Evolutionary conservation across 352 stramenopile species (phyloP).

Genomic region (Phytophthora fragariae): DNA sequence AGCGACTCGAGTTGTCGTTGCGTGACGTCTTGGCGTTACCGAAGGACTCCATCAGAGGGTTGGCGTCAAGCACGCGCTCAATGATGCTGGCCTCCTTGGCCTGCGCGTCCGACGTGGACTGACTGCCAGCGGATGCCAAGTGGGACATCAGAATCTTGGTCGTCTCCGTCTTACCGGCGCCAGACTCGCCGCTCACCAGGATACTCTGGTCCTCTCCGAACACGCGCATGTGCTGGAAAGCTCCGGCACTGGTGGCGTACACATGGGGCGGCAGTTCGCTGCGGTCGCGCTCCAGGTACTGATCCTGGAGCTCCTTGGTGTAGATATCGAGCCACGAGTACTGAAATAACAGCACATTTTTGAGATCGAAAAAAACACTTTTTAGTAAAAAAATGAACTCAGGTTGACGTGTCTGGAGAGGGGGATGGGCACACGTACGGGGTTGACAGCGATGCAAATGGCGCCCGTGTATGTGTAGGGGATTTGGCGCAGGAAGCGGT

Average conservation of each 20-base stretch:
- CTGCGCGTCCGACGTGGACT: conserved; percentile 38
- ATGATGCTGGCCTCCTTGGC: conserved; percentile 79
- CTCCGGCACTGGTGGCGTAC: conserved; percentile 79
- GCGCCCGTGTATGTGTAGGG: conserved; percentile 97
- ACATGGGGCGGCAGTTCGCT: conserved; percentile 81
- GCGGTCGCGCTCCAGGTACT: conserved; percentile 82
- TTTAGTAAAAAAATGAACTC: neutral
- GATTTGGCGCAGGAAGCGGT: conserved; percentile 86
- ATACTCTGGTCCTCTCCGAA: conserved; percentile 88
- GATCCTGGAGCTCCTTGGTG: conserved; percentile 72
- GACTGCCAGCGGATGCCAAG: conserved; percentile 72
- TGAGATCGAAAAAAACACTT: neutral
- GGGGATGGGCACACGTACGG: conserved; percentile 62
- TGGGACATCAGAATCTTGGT: conserved; percentile 98
- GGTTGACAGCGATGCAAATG: conserved; percentile 98
- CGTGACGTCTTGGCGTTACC: conserved; percentile 97
- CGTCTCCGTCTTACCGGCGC: conserved; percentile 95
- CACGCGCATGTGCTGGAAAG: conserved; percentile 86
- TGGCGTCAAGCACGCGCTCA: conserved; percentile 81
- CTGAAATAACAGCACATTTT: conserved; percentile 33
- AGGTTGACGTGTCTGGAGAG: conserved; percentile 12
- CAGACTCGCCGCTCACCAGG: conserved; percentile 88
- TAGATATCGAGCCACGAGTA: conserved; percentile 95
- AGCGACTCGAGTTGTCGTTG: conserved; percentile 96
- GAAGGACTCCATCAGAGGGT: conserved; percentile 94